Percentiles rank a stretch among this genome's conserved stretches.
Conservation (phyloP, 1,284 basidiomycete species). For the Pseudozyma thailandica region DNA sequence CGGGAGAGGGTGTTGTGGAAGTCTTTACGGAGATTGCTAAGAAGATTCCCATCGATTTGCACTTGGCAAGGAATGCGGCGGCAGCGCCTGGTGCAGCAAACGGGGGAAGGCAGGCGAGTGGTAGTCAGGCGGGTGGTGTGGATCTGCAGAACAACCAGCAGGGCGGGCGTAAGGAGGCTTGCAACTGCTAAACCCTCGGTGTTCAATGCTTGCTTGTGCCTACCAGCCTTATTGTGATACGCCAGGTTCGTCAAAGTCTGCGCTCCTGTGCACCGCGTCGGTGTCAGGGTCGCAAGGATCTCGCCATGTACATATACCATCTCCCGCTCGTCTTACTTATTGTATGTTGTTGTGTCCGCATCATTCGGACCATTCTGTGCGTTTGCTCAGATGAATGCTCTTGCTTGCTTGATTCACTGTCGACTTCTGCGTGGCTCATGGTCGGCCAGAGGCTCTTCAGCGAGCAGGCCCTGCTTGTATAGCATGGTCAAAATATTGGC, state of each 20-base stretch:
- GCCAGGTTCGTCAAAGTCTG: background rate
- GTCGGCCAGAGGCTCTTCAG: no score
- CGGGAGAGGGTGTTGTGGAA: conserved; percentile 93
- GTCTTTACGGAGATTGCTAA: conserved; percentile 85
- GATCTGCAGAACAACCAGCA: conserved; percentile 46
- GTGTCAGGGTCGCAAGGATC: background rate
- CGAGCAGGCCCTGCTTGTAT: no score
- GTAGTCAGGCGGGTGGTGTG: conserved; percentile 40
- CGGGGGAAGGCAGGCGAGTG: conserved; percentile 41
- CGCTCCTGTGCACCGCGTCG: background rate
- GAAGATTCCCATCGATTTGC: conserved; percentile 62
- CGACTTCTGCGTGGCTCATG: background rate
- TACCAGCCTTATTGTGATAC: background rate
- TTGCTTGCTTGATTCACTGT: background rate
- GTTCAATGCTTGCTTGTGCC: background rate
- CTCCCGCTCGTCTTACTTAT: conserved; percentile 1
- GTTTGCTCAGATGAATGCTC: no score
- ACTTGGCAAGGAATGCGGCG: conserved; percentile 49
- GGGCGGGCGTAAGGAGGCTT: conserved; percentile 45
- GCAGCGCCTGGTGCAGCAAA: conserved; percentile 26
- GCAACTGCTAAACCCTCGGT: conserved; percentile 50
- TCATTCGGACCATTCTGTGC: background rate
- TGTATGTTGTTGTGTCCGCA: conserved; percentile 5
- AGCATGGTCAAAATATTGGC: background rate
- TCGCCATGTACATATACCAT: conserved; percentile 33